These are phyloP conservation scores for Kokia cookei DNA, from an alignment of 441 rosid genomes.

Conservation along the genomic window DNA sequence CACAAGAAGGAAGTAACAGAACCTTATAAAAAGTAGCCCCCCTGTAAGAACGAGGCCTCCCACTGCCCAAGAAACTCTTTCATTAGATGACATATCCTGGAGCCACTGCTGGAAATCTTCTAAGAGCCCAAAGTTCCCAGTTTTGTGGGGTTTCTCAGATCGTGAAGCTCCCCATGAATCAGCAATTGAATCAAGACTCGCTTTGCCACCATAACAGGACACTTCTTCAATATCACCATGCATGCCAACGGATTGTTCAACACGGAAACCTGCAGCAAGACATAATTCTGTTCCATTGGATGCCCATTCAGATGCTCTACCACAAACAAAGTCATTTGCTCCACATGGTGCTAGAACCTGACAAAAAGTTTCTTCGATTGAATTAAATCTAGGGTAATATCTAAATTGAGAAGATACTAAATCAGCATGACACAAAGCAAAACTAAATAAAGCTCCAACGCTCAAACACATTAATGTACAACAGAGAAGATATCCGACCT, in stretches of 20 bases:
- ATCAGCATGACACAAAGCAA: not conserved
- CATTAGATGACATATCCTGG: constrained; percentile 36
- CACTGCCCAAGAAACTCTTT: constrained; percentile 70
- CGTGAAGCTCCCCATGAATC: constrained; percentile 49
- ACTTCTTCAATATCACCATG: constrained; percentile 28
- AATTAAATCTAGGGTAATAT: not conserved
- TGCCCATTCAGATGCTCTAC: constrained; percentile 67
- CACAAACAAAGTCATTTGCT: constrained; percentile 62
- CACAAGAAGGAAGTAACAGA: not conserved
- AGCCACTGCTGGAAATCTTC: constrained; percentile 57
- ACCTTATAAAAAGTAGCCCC: constrained; percentile 70
- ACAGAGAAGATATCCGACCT: not conserved
- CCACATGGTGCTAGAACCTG: constrained; percentile 84
- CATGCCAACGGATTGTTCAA: constrained; percentile 27
- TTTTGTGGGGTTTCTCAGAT: constrained; percentile 27
- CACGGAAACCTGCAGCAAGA: constrained; percentile 60
- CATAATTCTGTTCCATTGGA: constrained; percentile 77
- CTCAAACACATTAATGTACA: not conserved
- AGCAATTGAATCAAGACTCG: constrained; percentile 61
- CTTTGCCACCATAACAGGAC: constrained; percentile 67
- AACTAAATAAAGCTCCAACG: not conserved
- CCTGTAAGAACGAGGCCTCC: constrained; percentile 78
- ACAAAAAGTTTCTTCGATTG: constrained; percentile 9
- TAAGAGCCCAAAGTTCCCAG: constrained; percentile 19
- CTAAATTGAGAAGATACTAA: not conserved